Evolutionary conservation across 257 asterid genomes (phyloP), one percentile per base, ranked within the genome.

Genomic region (Solanum ossicruentum): DNA sequence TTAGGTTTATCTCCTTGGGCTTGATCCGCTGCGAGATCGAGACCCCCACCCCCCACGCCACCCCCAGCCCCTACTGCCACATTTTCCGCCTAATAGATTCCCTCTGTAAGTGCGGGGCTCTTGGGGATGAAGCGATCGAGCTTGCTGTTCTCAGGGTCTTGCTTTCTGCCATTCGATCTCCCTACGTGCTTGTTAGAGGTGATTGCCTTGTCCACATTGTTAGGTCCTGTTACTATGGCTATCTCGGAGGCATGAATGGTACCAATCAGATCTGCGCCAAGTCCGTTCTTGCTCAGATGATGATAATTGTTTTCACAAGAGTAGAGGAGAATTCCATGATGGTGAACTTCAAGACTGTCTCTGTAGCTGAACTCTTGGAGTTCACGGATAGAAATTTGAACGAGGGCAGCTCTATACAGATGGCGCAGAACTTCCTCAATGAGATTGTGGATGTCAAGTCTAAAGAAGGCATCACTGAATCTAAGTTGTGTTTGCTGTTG

Each of bases 191-290:
- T 80, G 89, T 95, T 72, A 89, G 93, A 23, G 99, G 99, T 17
- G 97, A 95, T 87, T 91, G 95, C 86, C 91, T 97, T 45, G 92
- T 95, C 83, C 92, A 94, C 87, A 88, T 97, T 49, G 99, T 94
- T 12, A 91, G 98, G 91, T 95, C 98, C 84, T 97, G 99, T 91
- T 97, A 95, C 90, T 95, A 97, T 88, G 91, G 95, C 55, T 97
- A 97, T 87, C 90, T 97, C 16, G 98, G 99, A 26, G 98, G 99
- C 77, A 92, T 88, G 86, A 97, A 88, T 83, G 99, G 99, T 58
- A 97, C 99, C 91, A 95, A 95, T 90, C 99, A 97, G 94, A 95
- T 97, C 91, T 97, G 99, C 88, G 99, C 99, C 5, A 97, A 97
- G 92, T 88, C 98, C 36, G 97, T 95, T 84, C 97, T 97, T 75